Percentiles rank a stretch among this genome's conserved stretches.
Evolutionary conservation across 805 yeast genomes (phyloP).

Genomic region (Lachancea fermentati): DNA sequence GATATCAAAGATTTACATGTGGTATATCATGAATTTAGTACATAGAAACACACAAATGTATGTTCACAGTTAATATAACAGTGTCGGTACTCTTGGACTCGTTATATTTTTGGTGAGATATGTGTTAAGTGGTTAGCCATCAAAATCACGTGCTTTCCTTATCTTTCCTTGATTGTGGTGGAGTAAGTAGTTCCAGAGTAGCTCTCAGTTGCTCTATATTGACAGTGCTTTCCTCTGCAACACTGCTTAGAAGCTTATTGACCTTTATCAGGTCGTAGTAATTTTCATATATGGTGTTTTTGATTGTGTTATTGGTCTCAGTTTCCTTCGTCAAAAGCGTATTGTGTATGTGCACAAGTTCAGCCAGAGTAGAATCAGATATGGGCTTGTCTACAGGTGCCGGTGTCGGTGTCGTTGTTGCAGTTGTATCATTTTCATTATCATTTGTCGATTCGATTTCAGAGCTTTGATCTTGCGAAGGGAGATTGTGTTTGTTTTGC

Average conservation of each 20-base stretch:
- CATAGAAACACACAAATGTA: too few species aligned
- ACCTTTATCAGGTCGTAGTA: conserved; percentile 68
- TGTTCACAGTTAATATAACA: too few species aligned
- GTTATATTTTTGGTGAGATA: too few species aligned
- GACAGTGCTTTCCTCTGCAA: conserved; percentile 12
- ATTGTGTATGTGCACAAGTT: conserved; percentile 26
- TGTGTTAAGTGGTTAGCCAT: not conserved
- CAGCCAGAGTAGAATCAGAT: conserved; percentile 13
- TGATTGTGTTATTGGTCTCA: conserved; percentile 41
- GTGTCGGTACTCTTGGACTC: too few species aligned
- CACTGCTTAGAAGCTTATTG: conserved; percentile 45
- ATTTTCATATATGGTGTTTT: conserved; percentile 68
- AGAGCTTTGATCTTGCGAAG: not conserved
- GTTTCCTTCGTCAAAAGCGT: conserved; percentile 25
- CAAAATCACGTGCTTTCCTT: not conserved
- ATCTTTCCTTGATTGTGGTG: not conserved
- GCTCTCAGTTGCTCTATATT: conserved; percentile 14
- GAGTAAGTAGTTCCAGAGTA: conserved; percentile 6
- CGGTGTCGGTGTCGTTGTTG: not conserved
- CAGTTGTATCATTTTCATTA: not conserved
- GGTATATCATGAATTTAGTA: not conserved
- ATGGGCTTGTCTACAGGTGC: conserved; percentile 1
- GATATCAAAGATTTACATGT: not conserved
- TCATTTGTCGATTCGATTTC: not conserved
- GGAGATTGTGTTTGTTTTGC: not conserved